A percentile compares a stretch with the other conserved stretches of the same genome.
Evolutionary conservation across 2,329 filamentous ascomycete species (phyloP).

Genomic region (Fusarium tanahbumbuense): DNA sequence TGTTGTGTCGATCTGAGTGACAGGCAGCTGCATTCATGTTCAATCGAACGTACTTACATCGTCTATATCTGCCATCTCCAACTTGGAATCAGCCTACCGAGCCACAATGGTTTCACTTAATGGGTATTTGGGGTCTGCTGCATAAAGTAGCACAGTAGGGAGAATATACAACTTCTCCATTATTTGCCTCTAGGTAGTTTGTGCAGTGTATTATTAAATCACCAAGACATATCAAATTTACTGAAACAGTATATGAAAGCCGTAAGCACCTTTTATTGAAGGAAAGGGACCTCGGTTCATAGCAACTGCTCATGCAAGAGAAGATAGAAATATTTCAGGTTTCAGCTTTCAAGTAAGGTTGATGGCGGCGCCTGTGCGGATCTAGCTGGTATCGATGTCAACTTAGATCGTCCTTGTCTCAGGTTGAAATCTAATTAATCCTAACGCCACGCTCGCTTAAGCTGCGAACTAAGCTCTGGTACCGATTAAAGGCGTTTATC

Average conservation of each 20-base stretch:
- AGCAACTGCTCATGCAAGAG: background rate
- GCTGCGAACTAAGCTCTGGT: constrained; percentile 15
- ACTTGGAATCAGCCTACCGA: background rate
- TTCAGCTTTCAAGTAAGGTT: background rate
- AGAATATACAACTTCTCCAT: background rate
- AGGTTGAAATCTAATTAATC: constrained; percentile 25
- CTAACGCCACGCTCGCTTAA: constrained; percentile 19
- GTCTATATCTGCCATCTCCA: background rate
- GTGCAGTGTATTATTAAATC: background rate
- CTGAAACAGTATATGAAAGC: background rate
- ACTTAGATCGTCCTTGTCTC: constrained; percentile 22
- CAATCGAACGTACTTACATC: background rate
- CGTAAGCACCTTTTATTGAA: background rate
- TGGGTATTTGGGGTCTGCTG: background rate
- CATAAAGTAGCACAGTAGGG: background rate
- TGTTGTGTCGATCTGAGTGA: background rate
- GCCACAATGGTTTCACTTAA: background rate
- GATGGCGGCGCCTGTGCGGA: background rate
- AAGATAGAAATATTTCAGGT: background rate
- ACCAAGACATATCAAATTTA: background rate
- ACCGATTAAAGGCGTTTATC: background rate
- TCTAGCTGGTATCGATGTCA: background rate
- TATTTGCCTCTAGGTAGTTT: background rate
- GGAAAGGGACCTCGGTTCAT: background rate
- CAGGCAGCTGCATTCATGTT: background rate